Evolutionary conservation across 495 filamentous ascomycete genomes (phyloP).

Genomic region (Trichoderma gamsii): DNA sequence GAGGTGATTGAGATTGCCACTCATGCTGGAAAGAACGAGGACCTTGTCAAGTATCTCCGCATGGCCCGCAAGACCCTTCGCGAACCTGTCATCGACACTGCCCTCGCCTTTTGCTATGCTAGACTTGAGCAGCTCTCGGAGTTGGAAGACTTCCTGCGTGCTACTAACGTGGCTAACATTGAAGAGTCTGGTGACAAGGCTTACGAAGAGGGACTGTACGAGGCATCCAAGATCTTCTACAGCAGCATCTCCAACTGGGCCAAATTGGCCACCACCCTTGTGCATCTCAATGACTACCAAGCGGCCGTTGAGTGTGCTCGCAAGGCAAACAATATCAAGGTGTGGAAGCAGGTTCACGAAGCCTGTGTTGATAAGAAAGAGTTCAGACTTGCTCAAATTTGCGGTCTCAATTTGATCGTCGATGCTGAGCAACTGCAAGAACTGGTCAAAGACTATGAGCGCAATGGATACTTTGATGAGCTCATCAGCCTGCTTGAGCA

Average conservation of each 20-base stretch:
- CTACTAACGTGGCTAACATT: constrained; percentile 89
- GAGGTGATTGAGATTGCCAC: constrained; percentile 97
- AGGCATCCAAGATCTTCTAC: constrained; percentile 98
- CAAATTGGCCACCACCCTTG: constrained; percentile 93
- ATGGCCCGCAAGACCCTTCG: constrained; percentile 97
- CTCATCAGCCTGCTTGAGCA: constrained; percentile 92
- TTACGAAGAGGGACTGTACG: constrained; percentile 87
- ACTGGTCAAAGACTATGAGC: constrained; percentile 93
- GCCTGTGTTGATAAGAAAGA: constrained; percentile 98
- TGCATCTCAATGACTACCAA: constrained; percentile 95
- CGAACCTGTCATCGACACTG: constrained; percentile 90
- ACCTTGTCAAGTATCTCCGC: constrained; percentile 90
- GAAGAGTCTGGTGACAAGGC: constrained; percentile 97
- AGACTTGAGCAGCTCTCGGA: constrained; percentile 86
- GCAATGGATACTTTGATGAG: constrained; percentile 96
- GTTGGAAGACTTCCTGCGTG: constrained; percentile 92
- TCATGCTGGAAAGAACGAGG: constrained; percentile 95
- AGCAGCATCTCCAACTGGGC: constrained; percentile 99
- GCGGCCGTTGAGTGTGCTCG: constrained; percentile 96
- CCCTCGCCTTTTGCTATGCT: constrained; percentile 86
- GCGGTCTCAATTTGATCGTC: constrained; percentile 96
- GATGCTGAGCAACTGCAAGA: constrained; percentile 94
- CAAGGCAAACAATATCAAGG: constrained; percentile 98
- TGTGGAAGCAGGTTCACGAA: constrained; percentile 98
- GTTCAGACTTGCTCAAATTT: constrained; percentile 98